A percentile compares a stretch with the other conserved stretches of the same genome.
Evolutionary conservation across 163 green algal species (phyloP).

Genomic region (Chlorella variabilis): DNA sequence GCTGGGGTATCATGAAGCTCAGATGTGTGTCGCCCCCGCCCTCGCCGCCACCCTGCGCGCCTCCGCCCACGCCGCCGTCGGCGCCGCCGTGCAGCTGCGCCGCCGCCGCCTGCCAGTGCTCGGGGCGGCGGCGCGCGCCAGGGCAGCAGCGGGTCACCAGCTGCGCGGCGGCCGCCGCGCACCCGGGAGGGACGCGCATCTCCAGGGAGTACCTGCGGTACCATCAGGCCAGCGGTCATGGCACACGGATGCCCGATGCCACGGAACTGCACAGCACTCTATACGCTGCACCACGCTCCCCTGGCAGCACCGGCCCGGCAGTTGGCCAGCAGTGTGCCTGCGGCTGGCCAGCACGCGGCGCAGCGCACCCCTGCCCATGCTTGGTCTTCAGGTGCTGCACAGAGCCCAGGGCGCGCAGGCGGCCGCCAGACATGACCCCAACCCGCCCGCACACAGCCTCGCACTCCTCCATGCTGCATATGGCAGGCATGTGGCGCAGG

Average conservation of each 20-base stretch:
- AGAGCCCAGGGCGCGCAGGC: constrained; percentile 72
- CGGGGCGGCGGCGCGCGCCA: not conserved
- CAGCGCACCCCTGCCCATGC: constrained; percentile 71
- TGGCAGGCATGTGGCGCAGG: not conserved
- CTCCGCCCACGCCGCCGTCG: not conserved
- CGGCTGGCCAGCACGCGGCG: no score
- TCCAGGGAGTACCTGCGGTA: constrained; percentile 58
- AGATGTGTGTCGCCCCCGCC: constrained; percentile 14
- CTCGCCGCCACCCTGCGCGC: constrained; percentile 1
- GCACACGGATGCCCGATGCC: not conserved
- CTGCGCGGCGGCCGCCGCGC: constrained; percentile 8
- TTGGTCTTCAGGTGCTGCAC: constrained; percentile 77
- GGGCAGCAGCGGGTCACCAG: constrained; percentile 20
- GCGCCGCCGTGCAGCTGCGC: not conserved
- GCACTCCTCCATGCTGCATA: constrained; percentile 90
- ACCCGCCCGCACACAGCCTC: constrained; percentile 87
- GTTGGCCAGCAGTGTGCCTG: no score
- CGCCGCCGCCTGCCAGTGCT: constrained; percentile 14
- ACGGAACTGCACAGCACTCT: no score
- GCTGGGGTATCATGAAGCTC: constrained; percentile 45
- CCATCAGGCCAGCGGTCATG: not conserved
- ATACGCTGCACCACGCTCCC: no score
- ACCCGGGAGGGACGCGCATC: constrained; percentile 34
- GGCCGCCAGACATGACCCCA: constrained; percentile 73
- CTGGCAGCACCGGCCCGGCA: no score